Base-by-base conservation (phyloP, 176 grass and related monocot species). In the Juncus inflexus region DNA sequence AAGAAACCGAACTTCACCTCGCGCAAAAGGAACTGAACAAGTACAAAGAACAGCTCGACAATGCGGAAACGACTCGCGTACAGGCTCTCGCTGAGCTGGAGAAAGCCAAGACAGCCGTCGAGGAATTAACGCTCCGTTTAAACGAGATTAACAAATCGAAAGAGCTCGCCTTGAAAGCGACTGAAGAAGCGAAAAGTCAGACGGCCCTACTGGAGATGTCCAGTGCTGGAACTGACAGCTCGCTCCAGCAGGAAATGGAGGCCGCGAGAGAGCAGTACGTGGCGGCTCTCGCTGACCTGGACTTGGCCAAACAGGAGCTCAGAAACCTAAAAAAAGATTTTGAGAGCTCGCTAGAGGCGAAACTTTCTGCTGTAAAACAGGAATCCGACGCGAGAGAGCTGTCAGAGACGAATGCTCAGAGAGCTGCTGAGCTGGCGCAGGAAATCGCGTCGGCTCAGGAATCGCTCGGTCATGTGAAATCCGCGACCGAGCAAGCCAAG, bases 321-420 rank as follows among this genome's bases (percentile, higher is more conserved):
- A 97, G 88, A 76, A 89, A 80, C 47, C 72, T 91, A 28, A 97
- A 85, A 75, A 97, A 89, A 75, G 94, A 97, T 86, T 97, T 89
- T 69, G 83, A 91, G 56, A 77, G 67, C 57, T 97, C 94, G 14
- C 71, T 91, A 62, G 88, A 91, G 69, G 84, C 79, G 71, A 89
- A 84, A 63, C 79, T 97, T 16, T 79, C 77, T 68, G 88, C 94
- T 60, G 71, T 83, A 53, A 79, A 86, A 55, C 83, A 89, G 72
- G 88, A 97, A 89, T 76, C 74, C 43, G 85, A 91, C 64, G 86
- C 88, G 9, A 74, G 79, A 61, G 74, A 91, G 66, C 76, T 75
- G 61, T 79, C 78, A 69, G 85, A 89, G 70, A 74, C 50, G 15
- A 89, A 89, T 64, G 84, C 66, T 50, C 77, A 91, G 79, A 97